phyloP scores from a whole-genome alignment of 495 filamentous ascomycete genomes.

The Pseudomonodictys pantanalensis region DNA sequence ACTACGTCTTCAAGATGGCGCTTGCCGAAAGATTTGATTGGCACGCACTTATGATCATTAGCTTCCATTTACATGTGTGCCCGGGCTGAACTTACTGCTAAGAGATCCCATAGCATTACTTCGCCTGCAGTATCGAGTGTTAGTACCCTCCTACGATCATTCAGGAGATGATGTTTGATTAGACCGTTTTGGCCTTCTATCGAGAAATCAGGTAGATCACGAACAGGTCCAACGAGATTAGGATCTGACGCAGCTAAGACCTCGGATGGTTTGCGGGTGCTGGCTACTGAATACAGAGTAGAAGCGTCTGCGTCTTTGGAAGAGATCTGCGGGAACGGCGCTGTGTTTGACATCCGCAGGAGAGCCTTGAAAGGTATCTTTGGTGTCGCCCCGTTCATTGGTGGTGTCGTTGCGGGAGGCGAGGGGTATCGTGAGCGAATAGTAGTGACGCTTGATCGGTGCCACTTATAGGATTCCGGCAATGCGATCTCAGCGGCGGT shows the following conservation, averaged over 20 bases:
- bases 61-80: neutral
- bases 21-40: constrained; percentile 85
- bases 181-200: constrained; percentile 94
- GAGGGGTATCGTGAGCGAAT: constrained; percentile 29
- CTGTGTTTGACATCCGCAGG: constrained; percentile 78
- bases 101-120: constrained; percentile 92
- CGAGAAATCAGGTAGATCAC: constrained; percentile 58
- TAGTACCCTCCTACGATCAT: constrained; percentile 82
- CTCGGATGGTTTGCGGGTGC: constrained; percentile 52
- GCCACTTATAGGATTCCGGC: constrained; percentile 38
- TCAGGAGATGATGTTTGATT: constrained; percentile 88
- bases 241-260: constrained; percentile 15
- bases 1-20: constrained; percentile 89
- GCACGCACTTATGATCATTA: constrained; percentile 86
- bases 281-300: constrained; percentile 49
- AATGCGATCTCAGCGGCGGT: constrained; percentile 58
- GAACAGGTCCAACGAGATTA: constrained; percentile 48
- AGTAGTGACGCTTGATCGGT: constrained; percentile 38
- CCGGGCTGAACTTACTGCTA: constrained; percentile 58
- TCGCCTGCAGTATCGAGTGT: constrained; percentile 94
- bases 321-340: constrained; percentile 59
- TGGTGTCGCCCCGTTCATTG: constrained; percentile 49
- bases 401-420: constrained; percentile 26
- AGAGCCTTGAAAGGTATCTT: constrained; percentile 75
- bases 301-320: constrained; percentile 51